These are phyloP conservation scores for Fusarium keratoplasticum DNA, from an alignment of 2,329 filamentous ascomycete species.

Conservation along the genomic window DNA sequence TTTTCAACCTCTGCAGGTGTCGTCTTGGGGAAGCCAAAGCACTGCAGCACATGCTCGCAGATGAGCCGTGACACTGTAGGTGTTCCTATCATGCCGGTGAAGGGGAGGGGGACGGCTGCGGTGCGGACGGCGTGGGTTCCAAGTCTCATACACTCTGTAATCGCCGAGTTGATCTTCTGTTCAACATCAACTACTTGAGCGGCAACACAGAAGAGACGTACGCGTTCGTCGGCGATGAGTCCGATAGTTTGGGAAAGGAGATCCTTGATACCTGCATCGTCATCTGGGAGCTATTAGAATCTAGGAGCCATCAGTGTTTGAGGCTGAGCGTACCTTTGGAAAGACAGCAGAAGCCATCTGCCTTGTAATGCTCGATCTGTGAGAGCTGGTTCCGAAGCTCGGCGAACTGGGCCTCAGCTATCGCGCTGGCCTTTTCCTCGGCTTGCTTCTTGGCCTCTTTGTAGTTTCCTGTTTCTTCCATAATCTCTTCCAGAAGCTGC, in stretches of 20 bases:
- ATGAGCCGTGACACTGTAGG: constrained; percentile 43
- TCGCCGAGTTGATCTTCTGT: constrained; percentile 47
- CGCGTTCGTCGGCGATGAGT: constrained; percentile 44
- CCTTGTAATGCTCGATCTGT: constrained; percentile 44
- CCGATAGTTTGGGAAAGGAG: constrained; percentile 42
- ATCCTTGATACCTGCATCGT: constrained; percentile 38
- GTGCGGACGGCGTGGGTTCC: constrained; percentile 44
- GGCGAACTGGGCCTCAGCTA: constrained; percentile 39
- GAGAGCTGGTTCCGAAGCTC: constrained; percentile 38
- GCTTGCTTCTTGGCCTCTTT: constrained; percentile 40
- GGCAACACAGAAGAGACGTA: constrained; percentile 47
- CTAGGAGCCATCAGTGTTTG: background rate
- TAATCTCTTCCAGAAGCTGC: constrained; percentile 36
- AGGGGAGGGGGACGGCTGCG: constrained; percentile 40
- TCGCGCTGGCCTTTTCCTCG: constrained; percentile 33
- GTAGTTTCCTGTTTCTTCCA: constrained; percentile 42
- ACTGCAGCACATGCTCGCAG: constrained; percentile 44
- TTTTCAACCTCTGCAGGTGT: constrained; percentile 36
- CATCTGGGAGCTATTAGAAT: constrained; percentile 9
- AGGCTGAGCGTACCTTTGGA: constrained; percentile 17
- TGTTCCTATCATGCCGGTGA: constrained; percentile 40
- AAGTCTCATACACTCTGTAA: constrained; percentile 45
- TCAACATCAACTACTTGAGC: constrained; percentile 47
- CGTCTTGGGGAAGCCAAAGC: constrained; percentile 43
- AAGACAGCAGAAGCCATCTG: constrained; percentile 41